Evolutionary conservation across 2,329 filamentous ascomycete species (phyloP).

Genomic region (Exophiala bonariae): DNA sequence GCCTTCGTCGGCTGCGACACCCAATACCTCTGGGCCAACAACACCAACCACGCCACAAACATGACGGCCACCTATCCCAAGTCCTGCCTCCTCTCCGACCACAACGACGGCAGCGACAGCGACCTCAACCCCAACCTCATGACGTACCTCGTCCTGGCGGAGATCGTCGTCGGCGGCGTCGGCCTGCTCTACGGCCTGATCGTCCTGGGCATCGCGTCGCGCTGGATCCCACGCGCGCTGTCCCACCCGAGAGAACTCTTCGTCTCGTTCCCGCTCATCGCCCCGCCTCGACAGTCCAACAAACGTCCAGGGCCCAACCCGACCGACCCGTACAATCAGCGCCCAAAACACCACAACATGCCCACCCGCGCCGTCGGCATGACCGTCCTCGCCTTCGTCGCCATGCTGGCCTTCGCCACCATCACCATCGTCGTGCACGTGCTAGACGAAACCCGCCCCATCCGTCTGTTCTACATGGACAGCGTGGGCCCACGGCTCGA

Average conservation of each 20-base stretch:
- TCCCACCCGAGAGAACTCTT: slow-evolving; percentile 7
- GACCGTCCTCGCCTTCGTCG: slow-evolving; percentile 14
- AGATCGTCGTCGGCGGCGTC: slow-evolving; percentile 48
- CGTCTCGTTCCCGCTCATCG: slow-evolving; percentile 2
- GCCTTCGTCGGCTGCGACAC: slow-evolving; percentile 6
- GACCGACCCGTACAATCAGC: too few species aligned
- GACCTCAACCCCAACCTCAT: slow-evolving; percentile 16
- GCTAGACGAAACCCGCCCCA: slow-evolving; percentile 12
- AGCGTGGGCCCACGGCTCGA: slow-evolving; percentile 2
- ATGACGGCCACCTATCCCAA: slow-evolving; percentile 6
- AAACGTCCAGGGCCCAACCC: too few species aligned
- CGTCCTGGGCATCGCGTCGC: slow-evolving; percentile 11
- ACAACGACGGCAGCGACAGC: background rate
- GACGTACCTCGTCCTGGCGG: slow-evolving; percentile 34
- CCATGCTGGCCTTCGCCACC: slow-evolving; percentile 11
- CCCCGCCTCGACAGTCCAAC: background rate
- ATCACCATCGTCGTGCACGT: slow-evolving; percentile 16
- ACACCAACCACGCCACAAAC: slow-evolving; percentile 4
- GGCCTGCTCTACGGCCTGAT: slow-evolving; percentile 37
- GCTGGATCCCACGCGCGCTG: slow-evolving; percentile 9
- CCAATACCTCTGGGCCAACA: slow-evolving; percentile 8
- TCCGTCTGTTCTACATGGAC: slow-evolving; percentile 16
- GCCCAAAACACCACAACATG: slow-evolving; percentile 4
- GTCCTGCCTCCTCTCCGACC: slow-evolving; percentile 12
- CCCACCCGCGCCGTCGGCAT: slow-evolving; percentile 11